Evolutionary conservation across 2,329 filamentous ascomycete genomes (phyloP), one percentile per base, ranked within the genome.

Genomic region (Ascosphaera aggregata): DNA sequence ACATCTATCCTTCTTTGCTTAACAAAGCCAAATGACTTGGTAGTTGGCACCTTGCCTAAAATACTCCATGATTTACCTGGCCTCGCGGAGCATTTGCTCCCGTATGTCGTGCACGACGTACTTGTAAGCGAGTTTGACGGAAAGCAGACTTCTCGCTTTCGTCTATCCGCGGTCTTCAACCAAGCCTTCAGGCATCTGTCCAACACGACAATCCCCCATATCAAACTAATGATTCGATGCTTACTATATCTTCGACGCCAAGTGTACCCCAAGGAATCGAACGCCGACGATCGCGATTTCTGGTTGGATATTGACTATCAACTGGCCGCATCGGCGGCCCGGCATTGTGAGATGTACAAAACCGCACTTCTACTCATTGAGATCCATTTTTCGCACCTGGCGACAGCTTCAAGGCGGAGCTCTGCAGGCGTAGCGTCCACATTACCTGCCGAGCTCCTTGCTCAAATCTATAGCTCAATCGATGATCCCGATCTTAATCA

Each of bases 401-500:
- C 62, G 2, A 64, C 69, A 24, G 57, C 65, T 15, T 76, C 77
- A 34, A 67, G 80, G 42, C 70, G 80, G 38, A 77, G 78, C 7
- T 82, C 76, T 2, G 58, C 62, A 2, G 51, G 63, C 37, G 63
- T 61, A 46, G 59, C 67, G 53, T 55, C 46, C 46, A 52, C 63
- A 36, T 60, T 73, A 18, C 69, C 80, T 4, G 66, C 69, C 2
- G 71, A 80, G 20, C 64, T 91, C 1, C 62, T 95, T 9, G 65
- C 93, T 35, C 64, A 69, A 1, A 85, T 98, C 2, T 98, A 89
- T 53, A 78, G 81, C 51, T 86, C 81, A 43, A 79, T 98, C 36
- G 85, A 94, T 51, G 91, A 99, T 49, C 86, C 85, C 1, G 89
- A 99, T 54, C 77, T 84, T 1, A 98, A 92, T 54, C 98, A 98